A percentile compares a stretch with the other conserved stretches of the same genome.
These are phyloP conservation scores for Geotrichum phurueaensis DNA, from an alignment of 1,139 yeast genomes.

Conservation along the genomic window DNA sequence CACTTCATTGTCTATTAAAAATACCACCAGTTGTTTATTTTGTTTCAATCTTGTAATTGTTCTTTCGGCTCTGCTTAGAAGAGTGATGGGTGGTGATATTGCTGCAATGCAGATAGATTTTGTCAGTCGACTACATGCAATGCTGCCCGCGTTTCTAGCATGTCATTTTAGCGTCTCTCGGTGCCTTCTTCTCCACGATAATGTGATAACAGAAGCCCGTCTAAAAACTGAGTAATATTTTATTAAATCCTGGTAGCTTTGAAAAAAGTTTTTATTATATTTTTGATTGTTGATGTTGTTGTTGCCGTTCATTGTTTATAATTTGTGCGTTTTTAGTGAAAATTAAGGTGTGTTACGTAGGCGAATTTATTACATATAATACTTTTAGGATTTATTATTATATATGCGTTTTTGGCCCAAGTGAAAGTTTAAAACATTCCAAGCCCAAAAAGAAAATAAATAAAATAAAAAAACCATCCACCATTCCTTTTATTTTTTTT, in stretches of 20 bases:
- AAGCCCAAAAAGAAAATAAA: background rate
- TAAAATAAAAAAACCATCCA: background rate
- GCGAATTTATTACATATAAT: too few relatives aligned
- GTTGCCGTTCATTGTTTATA: too few relatives aligned
- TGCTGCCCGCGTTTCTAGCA: background rate
- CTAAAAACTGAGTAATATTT: too few relatives aligned
- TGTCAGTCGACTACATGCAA: background rate
- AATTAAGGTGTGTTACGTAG: too few relatives aligned
- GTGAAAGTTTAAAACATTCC: background rate
- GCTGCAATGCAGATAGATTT: background rate
- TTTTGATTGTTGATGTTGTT: too few relatives aligned
- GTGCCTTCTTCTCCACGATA: background rate
- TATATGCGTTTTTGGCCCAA: background rate
- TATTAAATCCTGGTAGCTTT: too few relatives aligned
- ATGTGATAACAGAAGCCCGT: background rate
- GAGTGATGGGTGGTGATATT: background rate
- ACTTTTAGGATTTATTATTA: too few relatives aligned
- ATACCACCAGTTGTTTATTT: too few relatives aligned
- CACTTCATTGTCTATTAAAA: too few relatives aligned
- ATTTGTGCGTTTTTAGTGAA: too few relatives aligned
- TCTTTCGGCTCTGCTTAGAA: background rate
- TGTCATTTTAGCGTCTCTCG: background rate
- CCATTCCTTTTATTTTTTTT: background rate
- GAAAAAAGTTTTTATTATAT: too few relatives aligned
- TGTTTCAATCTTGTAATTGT: background rate